phyloP scores from a whole-genome alignment of 1,284 basidiomycete species.

The Ceratobasidium sp. region DNA sequence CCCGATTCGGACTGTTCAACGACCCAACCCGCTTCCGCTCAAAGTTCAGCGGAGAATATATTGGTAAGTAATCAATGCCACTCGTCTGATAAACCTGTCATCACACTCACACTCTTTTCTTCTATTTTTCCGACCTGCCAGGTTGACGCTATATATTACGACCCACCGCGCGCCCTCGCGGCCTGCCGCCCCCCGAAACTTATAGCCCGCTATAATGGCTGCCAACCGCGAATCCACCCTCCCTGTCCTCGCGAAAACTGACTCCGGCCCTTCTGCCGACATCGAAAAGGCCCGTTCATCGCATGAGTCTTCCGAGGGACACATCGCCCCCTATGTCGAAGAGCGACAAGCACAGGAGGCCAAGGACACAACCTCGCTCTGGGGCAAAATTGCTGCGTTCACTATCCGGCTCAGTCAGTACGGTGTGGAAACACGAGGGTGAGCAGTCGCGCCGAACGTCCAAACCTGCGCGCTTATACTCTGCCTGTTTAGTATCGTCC shows the following conservation, averaged over 20 bases:
- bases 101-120: slow-evolving; percentile 6
- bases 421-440: slow-evolving; percentile 40
- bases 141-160: slow-evolving; percentile 20
- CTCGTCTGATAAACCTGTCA: background rate
- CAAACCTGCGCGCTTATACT: background rate
- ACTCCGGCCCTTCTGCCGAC: slow-evolving; percentile 13
- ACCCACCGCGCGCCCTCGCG: background rate
- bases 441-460: background rate
- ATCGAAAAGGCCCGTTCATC: slow-evolving; percentile 33
- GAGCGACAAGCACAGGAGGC: slow-evolving; percentile 37
- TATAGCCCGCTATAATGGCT: slow-evolving; percentile 2
- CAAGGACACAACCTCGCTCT: slow-evolving; percentile 28
- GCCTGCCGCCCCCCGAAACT: background rate
- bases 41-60: slow-evolving; percentile 5
- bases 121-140: background rate
- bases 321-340: slow-evolving; percentile 38
- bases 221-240: slow-evolving; percentile 22
- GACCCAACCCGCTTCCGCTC: slow-evolving; percentile 6
- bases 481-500: slow-evolving; percentile 53
- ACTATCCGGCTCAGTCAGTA: slow-evolving; percentile 36
- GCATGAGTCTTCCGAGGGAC: background rate
- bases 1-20: slow-evolving; percentile 10
- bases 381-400: slow-evolving; percentile 37
- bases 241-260: slow-evolving; percentile 14
- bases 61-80: slow-evolving; percentile 28